A percentile compares a stretch with the other conserved stretches of the same genome.
phyloP scores from a whole-genome alignment of 1,139 yeast genomes.

The Wickerhamomyces sp. region DNA sequence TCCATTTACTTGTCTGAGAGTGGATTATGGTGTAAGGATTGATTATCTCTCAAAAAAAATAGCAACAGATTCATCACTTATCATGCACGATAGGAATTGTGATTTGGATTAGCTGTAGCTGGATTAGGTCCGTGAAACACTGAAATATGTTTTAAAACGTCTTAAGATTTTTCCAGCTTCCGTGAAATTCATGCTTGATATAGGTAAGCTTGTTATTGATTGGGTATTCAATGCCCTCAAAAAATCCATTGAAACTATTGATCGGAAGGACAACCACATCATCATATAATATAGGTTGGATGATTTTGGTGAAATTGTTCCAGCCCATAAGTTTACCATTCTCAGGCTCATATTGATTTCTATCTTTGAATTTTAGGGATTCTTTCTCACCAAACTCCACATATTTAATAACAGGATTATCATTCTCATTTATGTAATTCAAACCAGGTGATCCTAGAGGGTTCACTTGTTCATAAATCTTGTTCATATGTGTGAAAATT shows the following conservation, averaged over 20 bases:
- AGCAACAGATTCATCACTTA: no score
- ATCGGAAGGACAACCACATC: conserved; percentile 68
- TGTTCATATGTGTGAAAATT: conserved; percentile 70
- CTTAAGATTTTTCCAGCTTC: conserved; percentile 54
- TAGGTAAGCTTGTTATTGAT: conserved; percentile 51
- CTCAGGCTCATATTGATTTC: conserved; percentile 6
- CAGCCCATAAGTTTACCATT: conserved; percentile 33
- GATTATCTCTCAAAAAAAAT: no score
- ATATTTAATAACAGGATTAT: conserved; percentile 12
- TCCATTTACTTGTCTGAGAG: no score
- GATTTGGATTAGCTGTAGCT: not conserved
- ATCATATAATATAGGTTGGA: conserved; percentile 52
- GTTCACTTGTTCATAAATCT: conserved; percentile 30
- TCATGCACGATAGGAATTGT: no score
- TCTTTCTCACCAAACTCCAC: conserved; percentile 11
- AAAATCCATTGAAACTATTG: conserved; percentile 70
- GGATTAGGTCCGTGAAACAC: no score
- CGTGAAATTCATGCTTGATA: conserved; percentile 65
- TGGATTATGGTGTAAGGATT: no score
- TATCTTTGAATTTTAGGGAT: conserved; percentile 7
- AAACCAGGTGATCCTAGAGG: conserved; percentile 5
- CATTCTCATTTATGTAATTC: conserved; percentile 8
- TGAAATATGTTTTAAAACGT: no score
- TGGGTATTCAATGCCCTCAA: conserved; percentile 64
- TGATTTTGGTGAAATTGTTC: conserved; percentile 59